These are phyloP conservation scores for Amanita brunnescens DNA, from an alignment of 768 basidiomycete genomes.

Conservation along the genomic window DNA sequence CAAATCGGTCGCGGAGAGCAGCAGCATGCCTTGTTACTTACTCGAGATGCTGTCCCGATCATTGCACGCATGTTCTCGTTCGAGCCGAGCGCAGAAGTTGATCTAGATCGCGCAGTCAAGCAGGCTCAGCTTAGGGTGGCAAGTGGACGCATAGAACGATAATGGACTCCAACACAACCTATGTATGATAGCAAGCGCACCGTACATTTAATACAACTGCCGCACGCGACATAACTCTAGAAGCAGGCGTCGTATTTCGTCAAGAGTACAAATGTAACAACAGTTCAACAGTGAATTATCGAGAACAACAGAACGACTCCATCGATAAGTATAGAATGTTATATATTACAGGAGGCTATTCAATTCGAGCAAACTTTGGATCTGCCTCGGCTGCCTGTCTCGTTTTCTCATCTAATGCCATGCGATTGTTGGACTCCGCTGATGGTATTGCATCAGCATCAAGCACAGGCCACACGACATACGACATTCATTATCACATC, in stretches of 20 bases:
- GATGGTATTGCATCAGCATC: constrained; percentile 32
- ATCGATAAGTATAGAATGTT: no score
- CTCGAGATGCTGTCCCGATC: constrained; percentile 42
- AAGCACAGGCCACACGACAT: constrained; percentile 56
- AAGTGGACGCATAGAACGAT: constrained; percentile 10
- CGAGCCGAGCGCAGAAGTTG: constrained; percentile 32
- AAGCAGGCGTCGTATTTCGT: no score
- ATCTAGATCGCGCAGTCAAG: constrained; percentile 57
- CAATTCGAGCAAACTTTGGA: constrained; percentile 69
- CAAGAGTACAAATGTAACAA: no score
- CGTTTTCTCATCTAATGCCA: constrained; percentile 37
- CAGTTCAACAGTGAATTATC: no score
- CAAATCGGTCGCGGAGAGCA: background rate
- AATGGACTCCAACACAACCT: background rate
- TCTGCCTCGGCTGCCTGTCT: constrained; percentile 46
- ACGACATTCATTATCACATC: constrained; percentile 45
- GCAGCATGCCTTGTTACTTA: constrained; percentile 35
- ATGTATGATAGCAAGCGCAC: no score
- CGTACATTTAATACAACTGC: no score
- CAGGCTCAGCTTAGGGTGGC: constrained; percentile 37
- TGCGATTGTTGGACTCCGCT: background rate
- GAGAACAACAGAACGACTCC: no score
- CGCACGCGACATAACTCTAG: no score
- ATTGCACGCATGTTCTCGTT: constrained; percentile 41
- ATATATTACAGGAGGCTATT: no score